Evolutionary conservation across 345 rosid genomes (phyloP).

Genomic region (Pistacia atlantica): DNA sequence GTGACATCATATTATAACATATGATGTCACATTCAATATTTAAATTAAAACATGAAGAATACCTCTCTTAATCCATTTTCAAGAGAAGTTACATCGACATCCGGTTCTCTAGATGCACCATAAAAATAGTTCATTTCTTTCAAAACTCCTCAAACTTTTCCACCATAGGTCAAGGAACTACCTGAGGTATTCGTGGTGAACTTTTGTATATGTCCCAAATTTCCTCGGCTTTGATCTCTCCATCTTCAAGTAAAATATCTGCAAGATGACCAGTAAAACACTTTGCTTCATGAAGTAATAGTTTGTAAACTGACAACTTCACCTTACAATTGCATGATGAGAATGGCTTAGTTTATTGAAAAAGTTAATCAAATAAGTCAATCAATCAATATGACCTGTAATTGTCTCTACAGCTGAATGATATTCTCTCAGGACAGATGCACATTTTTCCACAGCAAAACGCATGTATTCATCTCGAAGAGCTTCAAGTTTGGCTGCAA

Average conservation of each 20-base stretch:
- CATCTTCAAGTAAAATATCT: conserved; percentile 82
- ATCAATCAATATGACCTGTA: conserved; percentile 52
- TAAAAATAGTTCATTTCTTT: not conserved
- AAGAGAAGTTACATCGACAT: not conserved
- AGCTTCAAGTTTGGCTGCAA: conserved; percentile 89
- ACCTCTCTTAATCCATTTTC: not conserved
- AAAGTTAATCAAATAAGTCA: not conserved
- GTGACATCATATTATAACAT: too few relatives aligned
- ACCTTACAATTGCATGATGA: too few relatives aligned
- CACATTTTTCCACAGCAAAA: conserved; percentile 80
- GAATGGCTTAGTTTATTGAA: not conserved
- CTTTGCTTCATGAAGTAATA: not conserved
- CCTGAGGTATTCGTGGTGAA: conserved; percentile 81
- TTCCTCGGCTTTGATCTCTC: conserved; percentile 75
- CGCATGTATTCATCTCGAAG: conserved; percentile 91
- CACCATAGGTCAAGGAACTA: conserved; percentile 21
- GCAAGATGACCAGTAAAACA: conserved; percentile 20
- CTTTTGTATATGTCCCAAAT: conserved; percentile 79
- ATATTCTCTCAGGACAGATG: conserved; percentile 75
- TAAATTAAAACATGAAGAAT: too few relatives aligned
- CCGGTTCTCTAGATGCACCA: not conserved
- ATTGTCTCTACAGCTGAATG: conserved; percentile 89
- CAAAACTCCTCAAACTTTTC: not conserved
- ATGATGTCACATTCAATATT: too few relatives aligned
- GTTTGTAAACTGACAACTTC: not conserved